Conservation (phyloP, 2,329 filamentous ascomycete genomes). For the Clonostachys rosea region DNA sequence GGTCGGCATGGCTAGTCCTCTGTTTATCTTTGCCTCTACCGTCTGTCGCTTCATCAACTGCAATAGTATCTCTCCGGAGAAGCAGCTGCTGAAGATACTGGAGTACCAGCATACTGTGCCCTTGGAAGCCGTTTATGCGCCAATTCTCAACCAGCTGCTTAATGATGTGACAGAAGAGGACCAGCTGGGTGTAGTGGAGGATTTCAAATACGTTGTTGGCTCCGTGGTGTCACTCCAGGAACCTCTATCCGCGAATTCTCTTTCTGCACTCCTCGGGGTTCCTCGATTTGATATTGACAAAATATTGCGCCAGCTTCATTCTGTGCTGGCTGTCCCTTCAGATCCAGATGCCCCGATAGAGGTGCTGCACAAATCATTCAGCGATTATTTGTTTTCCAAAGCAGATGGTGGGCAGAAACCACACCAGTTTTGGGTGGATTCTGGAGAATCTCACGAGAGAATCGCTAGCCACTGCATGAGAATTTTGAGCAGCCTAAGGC, state of each 20-base stretch:
- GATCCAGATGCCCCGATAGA: not conserved
- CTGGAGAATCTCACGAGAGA: constrained; percentile 18
- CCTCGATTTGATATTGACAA: not conserved
- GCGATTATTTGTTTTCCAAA: constrained; percentile 27
- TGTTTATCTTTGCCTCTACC: constrained; percentile 24
- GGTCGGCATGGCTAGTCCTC: constrained; percentile 15
- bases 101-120: not conserved
- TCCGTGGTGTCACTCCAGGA: too few relatives aligned
- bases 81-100: constrained; percentile 13
- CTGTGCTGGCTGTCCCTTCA: constrained; percentile 2
- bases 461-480: constrained; percentile 12
- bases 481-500: not conserved
- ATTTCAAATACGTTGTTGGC: too few relatives aligned
- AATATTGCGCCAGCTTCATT: constrained; percentile 5
- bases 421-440: constrained; percentile 28
- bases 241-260: too few relatives aligned
- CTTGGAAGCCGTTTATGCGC: constrained; percentile 8
- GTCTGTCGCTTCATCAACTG: constrained; percentile 8
- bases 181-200: too few relatives aligned
- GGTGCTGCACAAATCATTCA: constrained; percentile 20
- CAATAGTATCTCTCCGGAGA: constrained; percentile 3
- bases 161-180: too few relatives aligned
- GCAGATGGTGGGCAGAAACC: constrained; percentile 1
- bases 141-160: constrained; percentile 6
- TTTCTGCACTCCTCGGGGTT: not conserved